phyloP scores from a whole-genome alignment of 2,329 filamentous ascomycete genomes.

The Diaporthe destruens region DNA sequence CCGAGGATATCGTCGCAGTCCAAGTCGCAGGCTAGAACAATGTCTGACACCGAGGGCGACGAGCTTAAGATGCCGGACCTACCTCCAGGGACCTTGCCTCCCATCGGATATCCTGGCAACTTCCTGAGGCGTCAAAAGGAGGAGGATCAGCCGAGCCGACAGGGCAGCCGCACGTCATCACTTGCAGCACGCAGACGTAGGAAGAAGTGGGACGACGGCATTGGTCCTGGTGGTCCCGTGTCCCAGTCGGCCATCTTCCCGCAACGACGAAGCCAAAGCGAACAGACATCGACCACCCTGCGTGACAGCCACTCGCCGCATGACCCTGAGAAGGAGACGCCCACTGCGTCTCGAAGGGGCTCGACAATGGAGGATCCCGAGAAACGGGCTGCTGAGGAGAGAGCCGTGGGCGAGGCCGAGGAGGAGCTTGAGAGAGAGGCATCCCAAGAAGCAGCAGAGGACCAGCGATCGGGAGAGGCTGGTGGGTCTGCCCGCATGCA shows the following conservation, averaged over 20 bases:
- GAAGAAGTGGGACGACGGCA: slow-evolving; percentile 78
- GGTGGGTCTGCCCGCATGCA: background rate
- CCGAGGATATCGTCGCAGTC: slow-evolving; percentile 76
- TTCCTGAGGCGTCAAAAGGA: slow-evolving; percentile 88
- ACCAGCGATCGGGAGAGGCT: slow-evolving; percentile 1
- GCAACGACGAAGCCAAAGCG: slow-evolving; percentile 54
- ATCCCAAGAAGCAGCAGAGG: slow-evolving; percentile 29
- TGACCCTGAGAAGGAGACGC: slow-evolving; percentile 45
- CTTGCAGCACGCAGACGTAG: slow-evolving; percentile 71
- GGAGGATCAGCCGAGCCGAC: slow-evolving; percentile 70
- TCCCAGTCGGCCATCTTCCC: slow-evolving; percentile 91
- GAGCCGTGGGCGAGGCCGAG: slow-evolving; percentile 42
- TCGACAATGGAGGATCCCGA: slow-evolving; percentile 45
- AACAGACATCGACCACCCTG: slow-evolving; percentile 42
- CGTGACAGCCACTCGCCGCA: slow-evolving; percentile 41
- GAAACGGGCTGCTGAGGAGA: slow-evolving; percentile 46
- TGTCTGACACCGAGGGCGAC: slow-evolving; percentile 81
- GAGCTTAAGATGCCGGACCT: slow-evolving; percentile 71
- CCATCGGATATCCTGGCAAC: slow-evolving; percentile 77
- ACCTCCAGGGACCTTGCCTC: slow-evolving; percentile 78
- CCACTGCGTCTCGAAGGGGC: slow-evolving; percentile 42
- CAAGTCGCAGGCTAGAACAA: slow-evolving; percentile 85
- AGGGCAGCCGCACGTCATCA: slow-evolving; percentile 71
- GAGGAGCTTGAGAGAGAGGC: slow-evolving; percentile 48
- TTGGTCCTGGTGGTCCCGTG: slow-evolving; percentile 87